Evolutionary conservation across 768 basidiomycete species (phyloP).

Genomic region (Phallus indusiatus): DNA sequence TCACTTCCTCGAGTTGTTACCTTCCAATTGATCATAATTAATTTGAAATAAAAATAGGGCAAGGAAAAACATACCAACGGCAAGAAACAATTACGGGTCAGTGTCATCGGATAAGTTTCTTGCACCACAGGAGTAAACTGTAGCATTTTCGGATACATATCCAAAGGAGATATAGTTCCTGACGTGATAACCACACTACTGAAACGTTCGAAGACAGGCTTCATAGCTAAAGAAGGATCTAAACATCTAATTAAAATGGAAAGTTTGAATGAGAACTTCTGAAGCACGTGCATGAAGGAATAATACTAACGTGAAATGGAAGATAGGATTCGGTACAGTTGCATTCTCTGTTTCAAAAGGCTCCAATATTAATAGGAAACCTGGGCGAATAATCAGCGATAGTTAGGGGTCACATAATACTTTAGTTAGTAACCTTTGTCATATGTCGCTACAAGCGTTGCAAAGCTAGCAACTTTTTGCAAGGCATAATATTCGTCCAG

Average conservation of each 20-base stretch:
- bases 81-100: conserved; percentile 91
- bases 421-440: conserved; percentile 65
- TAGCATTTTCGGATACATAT: conserved; percentile 99
- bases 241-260: conserved; percentile 57
- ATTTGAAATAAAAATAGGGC: background rate
- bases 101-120: conserved; percentile 96
- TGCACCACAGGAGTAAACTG: conserved; percentile 95
- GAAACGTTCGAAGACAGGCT: conserved; percentile 96
- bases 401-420: background rate
- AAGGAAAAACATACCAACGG: conserved; percentile 56
- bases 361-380: conserved; percentile 93
- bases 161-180: conserved; percentile 94
- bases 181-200: conserved; percentile 98
- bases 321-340: conserved; percentile 96
- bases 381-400: conserved; percentile 28
- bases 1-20: conserved; percentile 97
- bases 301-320: conserved; percentile 78
- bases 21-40: conserved; percentile 27
- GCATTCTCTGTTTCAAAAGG: conserved; percentile 98
- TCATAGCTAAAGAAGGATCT: conserved; percentile 94
- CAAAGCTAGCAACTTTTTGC: conserved; percentile 94
- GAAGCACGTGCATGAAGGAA: background rate
- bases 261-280: background rate
- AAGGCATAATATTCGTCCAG: conserved; percentile 87
- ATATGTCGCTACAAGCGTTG: conserved; percentile 94